A percentile compares a stretch with the other conserved stretches of the same genome.
Evolutionary conservation across 305 asterid species (phyloP).

Genomic region (Fraxinus albicans): DNA sequence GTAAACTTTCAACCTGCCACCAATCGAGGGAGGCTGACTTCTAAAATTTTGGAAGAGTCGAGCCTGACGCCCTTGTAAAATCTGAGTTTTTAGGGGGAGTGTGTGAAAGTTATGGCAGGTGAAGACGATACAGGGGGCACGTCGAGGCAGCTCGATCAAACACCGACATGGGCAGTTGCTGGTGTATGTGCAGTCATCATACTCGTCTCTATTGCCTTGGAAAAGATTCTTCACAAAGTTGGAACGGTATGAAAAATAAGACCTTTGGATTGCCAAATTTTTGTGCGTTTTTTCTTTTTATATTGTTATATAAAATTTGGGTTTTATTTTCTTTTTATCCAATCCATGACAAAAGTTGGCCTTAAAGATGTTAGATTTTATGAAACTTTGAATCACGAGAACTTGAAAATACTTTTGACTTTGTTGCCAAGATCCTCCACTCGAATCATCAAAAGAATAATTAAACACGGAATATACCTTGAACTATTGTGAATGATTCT

Average conservation of each 20-base stretch:
- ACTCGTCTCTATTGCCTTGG: slow-evolving; percentile 57
- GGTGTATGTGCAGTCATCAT: slow-evolving; percentile 74
- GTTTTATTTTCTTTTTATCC: background rate
- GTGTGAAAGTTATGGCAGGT: slow-evolving; percentile 37
- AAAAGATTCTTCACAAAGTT: slow-evolving; percentile 65
- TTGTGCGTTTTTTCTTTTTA: background rate
- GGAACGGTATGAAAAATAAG: slow-evolving; percentile 42
- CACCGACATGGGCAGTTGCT: slow-evolving; percentile 86
- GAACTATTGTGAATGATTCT: too few species aligned
- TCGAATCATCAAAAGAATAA: too few species aligned
- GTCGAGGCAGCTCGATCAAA: slow-evolving; percentile 56
- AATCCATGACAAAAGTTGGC: background rate
- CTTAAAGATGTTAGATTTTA: background rate
- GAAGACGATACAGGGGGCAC: slow-evolving; percentile 19
- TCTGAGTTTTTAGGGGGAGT: background rate
- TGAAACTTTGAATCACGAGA: too few species aligned
- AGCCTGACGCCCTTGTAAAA: background rate
- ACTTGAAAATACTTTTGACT: too few species aligned
- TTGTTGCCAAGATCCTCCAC: too few species aligned
- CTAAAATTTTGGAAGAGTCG: background rate
- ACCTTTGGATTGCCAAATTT: background rate
- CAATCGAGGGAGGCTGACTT: background rate
- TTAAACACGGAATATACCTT: too few species aligned
- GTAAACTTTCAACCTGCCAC: background rate
- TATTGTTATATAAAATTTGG: background rate